Evolutionary conservation across 768 basidiomycete species (phyloP), one percentile per base, ranked within the genome.

Genomic region (Amanita fuliginea): DNA sequence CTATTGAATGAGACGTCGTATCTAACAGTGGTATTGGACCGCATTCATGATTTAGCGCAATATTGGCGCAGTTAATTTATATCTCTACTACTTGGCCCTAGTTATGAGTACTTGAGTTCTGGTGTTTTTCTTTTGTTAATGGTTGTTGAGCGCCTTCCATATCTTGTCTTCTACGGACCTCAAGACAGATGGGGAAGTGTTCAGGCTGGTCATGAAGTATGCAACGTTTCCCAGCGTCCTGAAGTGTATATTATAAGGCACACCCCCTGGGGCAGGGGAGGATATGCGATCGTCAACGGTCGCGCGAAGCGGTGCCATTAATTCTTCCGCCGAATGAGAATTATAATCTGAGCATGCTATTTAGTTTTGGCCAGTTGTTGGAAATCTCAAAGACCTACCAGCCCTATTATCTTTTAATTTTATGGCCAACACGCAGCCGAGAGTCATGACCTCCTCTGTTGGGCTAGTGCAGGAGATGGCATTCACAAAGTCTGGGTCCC

Each of bases 1-100:
- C 62, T 98, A 43, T 67, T 99, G 52, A 96, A 95, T 61, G 94
- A 98, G 63, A 96, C 90, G 2, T 91, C 87, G 22, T 94, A 96
- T 63, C 78, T 97, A 54, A 88, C 93, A 0, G 89, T 86, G 22
- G 85, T 98, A 42, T 72, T 98, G 55, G 96, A 98, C 66, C 75
- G 88, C 57, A 91, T 98, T 57, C 96, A 98, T 61, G 86, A 90
- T 58, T 67, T 88, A 59, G 88, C 88, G 24, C 89, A 90, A 62
- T 91, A 90, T 63, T 90, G 86, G 86, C 74, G 86, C 55, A 86
- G 83, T 62, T 90, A 55, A 63, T n/a, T 42, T 28, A 5, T 34
- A 5, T 34, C 9, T 13, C 37, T 41, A 28, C 26, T 2, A 6
- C 40, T 7, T 33, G 28, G 14, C 30, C 16, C n/a, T 16, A 30